These are phyloP conservation scores for Rhypophila decipiens DNA, from an alignment of 495 filamentous ascomycete genomes.

Conservation along the genomic window DNA sequence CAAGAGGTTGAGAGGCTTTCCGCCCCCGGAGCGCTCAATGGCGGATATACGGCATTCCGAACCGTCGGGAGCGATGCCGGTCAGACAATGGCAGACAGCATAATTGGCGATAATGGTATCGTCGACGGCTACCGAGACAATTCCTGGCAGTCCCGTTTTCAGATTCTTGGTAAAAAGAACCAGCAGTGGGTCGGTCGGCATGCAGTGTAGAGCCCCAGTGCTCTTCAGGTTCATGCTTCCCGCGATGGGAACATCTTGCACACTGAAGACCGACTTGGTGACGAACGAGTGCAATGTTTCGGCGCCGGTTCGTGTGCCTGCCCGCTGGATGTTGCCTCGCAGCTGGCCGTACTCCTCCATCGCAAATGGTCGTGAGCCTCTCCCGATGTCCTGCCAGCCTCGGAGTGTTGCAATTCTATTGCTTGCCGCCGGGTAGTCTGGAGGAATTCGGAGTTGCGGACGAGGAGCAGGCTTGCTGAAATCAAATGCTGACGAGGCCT, in stretches of 20 bases:
- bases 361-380: too few species aligned
- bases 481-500: too few species aligned
- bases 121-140: conserved; percentile 1
- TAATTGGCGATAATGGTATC: neutral
- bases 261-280: too few species aligned
- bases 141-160: neutral
- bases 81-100: neutral
- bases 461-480: too few species aligned
- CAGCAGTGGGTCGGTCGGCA: conserved; percentile 4
- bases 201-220: conserved; percentile 3
- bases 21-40: conserved; percentile 1
- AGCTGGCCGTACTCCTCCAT: too few species aligned
- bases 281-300: too few species aligned
- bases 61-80: too few species aligned
- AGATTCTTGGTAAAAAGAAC: conserved; percentile 6
- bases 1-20: neutral
- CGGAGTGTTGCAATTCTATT: too few species aligned
- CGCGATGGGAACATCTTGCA: neutral
- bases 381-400: too few species aligned
- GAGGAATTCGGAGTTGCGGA: too few species aligned
- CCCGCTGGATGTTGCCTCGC: too few species aligned
- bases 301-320: neutral
- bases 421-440: too few species aligned
- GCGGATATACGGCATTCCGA: neutral
- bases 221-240: neutral